Evolutionary conservation across 2,329 filamentous ascomycete genomes (phyloP).

Genomic region (Nectriaceae sp.): DNA sequence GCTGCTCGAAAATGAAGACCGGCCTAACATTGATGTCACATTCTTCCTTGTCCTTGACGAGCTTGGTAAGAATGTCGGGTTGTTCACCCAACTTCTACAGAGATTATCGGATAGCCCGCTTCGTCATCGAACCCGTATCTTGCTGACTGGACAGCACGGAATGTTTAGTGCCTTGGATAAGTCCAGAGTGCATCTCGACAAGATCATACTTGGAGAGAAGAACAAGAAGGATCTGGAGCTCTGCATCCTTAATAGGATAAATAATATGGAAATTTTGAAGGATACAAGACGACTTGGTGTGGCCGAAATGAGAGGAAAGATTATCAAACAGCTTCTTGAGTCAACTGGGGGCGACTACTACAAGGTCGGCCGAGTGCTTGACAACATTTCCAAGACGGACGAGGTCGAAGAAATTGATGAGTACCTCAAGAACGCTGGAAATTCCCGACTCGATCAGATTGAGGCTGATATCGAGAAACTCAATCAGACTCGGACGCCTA

Average conservation of each 20-base stretch:
- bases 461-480: conserved; percentile 33
- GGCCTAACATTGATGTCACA: conserved; percentile 28
- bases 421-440: conserved; percentile 31
- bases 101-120: conserved; percentile 19
- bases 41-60: conserved; percentile 37
- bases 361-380: conserved; percentile 22
- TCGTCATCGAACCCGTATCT: conserved; percentile 26
- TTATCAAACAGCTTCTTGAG: conserved; percentile 13
- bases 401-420: conserved; percentile 36
- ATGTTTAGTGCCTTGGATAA: conserved; percentile 14
- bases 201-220: conserved; percentile 24
- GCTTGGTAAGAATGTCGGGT: conserved; percentile 20
- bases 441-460: conserved; percentile 33
- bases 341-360: conserved; percentile 12
- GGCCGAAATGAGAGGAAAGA: conserved; percentile 33
- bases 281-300: conserved; percentile 27
- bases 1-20: conserved; percentile 34
- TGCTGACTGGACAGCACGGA: conserved; percentile 27
- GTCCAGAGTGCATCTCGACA: conserved; percentile 19
- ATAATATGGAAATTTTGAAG: conserved; percentile 32
- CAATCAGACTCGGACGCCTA: conserved; percentile 32
- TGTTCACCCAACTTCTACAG: conserved; percentile 24
- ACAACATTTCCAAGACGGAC: conserved; percentile 34
- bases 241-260: conserved; percentile 33
- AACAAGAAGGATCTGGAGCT: conserved; percentile 32